Percentiles rank a stretch among this genome's conserved stretches.
phyloP scores from a whole-genome alignment of 495 filamentous ascomycete species.

The Massariosphaeria phaeospora region DNA sequence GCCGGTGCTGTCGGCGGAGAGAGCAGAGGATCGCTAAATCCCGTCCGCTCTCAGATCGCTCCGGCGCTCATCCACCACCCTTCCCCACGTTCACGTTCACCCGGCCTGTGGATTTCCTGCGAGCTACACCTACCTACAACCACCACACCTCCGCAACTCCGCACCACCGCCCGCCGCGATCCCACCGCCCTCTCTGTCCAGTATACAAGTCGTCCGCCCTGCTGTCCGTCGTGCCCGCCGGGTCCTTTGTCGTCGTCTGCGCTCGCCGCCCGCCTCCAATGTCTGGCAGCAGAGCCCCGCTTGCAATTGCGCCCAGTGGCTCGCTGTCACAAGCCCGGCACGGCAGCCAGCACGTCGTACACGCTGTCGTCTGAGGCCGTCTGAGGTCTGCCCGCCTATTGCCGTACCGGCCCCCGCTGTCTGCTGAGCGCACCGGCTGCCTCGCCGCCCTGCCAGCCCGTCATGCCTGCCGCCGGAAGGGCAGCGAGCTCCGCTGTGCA shows the following conservation, averaged over 20 bases:
- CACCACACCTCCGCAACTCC: too few species aligned
- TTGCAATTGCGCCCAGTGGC: slow-evolving; percentile 27
- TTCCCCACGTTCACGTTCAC: too few species aligned
- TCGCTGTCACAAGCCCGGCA: slow-evolving; percentile 24
- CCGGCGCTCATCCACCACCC: too few species aligned
- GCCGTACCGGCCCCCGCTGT: slow-evolving; percentile 8
- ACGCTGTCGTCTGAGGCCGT: slow-evolving; percentile 7
- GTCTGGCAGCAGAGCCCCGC: slow-evolving; percentile 28
- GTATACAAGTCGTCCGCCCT: background rate
- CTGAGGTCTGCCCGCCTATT: slow-evolving; percentile 7
- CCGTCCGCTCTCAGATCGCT: too few species aligned
- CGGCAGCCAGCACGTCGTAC: slow-evolving; percentile 20
- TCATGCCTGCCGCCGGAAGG: background rate
- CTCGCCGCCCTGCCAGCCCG: background rate
- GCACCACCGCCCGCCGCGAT: background rate
- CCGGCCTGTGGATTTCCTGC: too few species aligned
- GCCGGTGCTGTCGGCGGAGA: too few species aligned
- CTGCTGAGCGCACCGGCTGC: background rate
- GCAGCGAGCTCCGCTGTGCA: background rate
- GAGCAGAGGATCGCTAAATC: too few species aligned
- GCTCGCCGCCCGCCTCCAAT: slow-evolving; percentile 14
- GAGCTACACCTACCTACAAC: too few species aligned
- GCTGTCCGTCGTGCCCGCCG: background rate
- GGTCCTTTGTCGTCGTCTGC: background rate
- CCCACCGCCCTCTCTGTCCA: background rate